Evolutionary conservation across 2,329 filamentous ascomycete genomes (phyloP).

Genomic region (Fusarium camptoceras): DNA sequence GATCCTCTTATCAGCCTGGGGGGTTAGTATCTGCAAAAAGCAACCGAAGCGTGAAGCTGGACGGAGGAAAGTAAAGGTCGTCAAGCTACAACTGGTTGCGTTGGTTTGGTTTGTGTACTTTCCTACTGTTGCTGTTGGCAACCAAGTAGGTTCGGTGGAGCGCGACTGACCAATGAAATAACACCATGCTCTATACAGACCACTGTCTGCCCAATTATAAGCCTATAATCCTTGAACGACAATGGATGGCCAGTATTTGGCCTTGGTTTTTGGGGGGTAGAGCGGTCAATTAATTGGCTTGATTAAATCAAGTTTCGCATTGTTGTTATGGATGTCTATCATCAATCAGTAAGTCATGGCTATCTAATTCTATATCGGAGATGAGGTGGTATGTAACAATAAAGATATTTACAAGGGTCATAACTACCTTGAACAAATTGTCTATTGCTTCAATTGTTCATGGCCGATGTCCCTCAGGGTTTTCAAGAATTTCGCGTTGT

Average conservation of each 20-base stretch:
- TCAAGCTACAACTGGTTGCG: conserved; percentile 30
- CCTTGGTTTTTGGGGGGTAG: not conserved
- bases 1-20: conserved; percentile 20
- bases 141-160: conserved; percentile 24
- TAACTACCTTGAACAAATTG: not conserved
- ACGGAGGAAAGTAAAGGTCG: conserved; percentile 27
- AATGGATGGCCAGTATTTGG: not conserved
- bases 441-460: not conserved
- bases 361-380: conserved; percentile 38
- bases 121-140: conserved; percentile 51
- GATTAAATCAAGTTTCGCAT: conserved; percentile 3
- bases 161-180: conserved; percentile 22
- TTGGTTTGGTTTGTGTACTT: conserved; percentile 53
- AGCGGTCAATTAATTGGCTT: conserved; percentile 12
- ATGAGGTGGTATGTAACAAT: conserved; percentile 34
- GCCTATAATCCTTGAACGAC: not conserved
- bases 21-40: conserved; percentile 43
- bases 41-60: conserved; percentile 33
- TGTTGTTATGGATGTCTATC: conserved; percentile 18
- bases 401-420: conserved; percentile 2
- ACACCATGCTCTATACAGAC: conserved; percentile 2
- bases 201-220: conserved; percentile 14
- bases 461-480: conserved; percentile 1
- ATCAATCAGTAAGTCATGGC: conserved; percentile 19
- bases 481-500: not conserved